Percentiles rank a stretch among this genome's conserved stretches.
Evolutionary conservation across 179 eudicot genomes (phyloP).

Genomic region (Drosera spatulata): DNA sequence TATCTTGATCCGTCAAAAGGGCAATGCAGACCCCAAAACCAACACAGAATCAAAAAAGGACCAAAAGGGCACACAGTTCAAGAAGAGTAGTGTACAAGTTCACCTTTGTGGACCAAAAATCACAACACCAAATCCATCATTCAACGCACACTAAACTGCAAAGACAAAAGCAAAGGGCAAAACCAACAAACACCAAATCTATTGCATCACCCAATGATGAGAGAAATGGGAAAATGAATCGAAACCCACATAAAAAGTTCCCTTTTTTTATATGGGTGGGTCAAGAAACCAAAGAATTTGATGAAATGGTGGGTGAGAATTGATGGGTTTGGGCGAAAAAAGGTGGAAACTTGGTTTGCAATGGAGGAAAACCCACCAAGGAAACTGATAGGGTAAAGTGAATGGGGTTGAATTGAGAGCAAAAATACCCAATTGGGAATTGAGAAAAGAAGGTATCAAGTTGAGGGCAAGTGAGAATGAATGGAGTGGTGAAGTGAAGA

Average conservation of each 20-base stretch:
- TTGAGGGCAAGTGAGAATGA: no score
- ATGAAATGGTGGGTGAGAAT: slow-evolving; percentile 18
- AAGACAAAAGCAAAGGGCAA: slow-evolving; percentile 10
- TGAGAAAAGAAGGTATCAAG: no score
- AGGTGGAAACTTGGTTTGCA: slow-evolving; percentile 39
- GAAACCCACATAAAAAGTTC: slow-evolving; percentile 1
- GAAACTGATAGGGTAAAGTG: neutral
- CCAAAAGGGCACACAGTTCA: slow-evolving; percentile 13
- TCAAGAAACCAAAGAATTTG: slow-evolving; percentile 5
- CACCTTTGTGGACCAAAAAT: slow-evolving; percentile 15
- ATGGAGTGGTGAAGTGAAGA: no score
- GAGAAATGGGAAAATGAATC: slow-evolving; percentile 4
- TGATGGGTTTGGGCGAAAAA: slow-evolving; percentile 17
- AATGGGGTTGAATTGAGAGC: no score
- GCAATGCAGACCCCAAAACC: slow-evolving; percentile 33
- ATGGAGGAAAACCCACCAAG: slow-evolving; percentile 30
- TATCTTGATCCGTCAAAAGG: slow-evolving; percentile 15
- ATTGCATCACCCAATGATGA: slow-evolving; percentile 8
- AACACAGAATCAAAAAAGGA: slow-evolving; percentile 7
- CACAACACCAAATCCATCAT: slow-evolving; percentile 1
- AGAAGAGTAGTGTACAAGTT: slow-evolving; percentile 39
- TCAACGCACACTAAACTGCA: slow-evolving; percentile 6
- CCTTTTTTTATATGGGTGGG: slow-evolving; percentile 1
- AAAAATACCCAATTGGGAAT: no score
- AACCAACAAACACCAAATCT: slow-evolving; percentile 10